Evolutionary conservation across 495 filamentous ascomycete species (phyloP).

Genomic region (Talaromyces proteolyticus): DNA sequence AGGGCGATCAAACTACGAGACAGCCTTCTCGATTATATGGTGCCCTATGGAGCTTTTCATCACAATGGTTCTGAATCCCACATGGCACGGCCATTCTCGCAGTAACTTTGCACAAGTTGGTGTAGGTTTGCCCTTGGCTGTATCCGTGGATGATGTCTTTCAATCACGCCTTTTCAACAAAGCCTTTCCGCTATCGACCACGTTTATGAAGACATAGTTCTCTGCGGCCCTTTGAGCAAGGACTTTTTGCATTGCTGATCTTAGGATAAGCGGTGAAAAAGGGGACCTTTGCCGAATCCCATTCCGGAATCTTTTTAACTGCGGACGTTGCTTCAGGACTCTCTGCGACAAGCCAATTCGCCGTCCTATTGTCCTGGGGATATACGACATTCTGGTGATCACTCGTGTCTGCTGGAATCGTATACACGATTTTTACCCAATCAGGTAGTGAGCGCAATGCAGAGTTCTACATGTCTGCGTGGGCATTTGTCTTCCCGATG

Average conservation of each 20-base stretch:
- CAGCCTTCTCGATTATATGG: background rate
- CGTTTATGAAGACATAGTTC: slow-evolving; percentile 29
- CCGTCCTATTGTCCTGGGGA: slow-evolving; percentile 22
- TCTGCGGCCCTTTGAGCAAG: slow-evolving; percentile 30
- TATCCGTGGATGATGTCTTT: slow-evolving; percentile 15
- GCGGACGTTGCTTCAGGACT: slow-evolving; percentile 13
- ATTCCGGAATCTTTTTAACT: slow-evolving; percentile 19
- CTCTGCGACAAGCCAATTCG: slow-evolving; percentile 14
- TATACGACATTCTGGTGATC: slow-evolving; percentile 28
- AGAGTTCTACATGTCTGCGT: slow-evolving; percentile 17
- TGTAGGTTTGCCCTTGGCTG: slow-evolving; percentile 18
- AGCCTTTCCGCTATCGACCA: slow-evolving; percentile 12
- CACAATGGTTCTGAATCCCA: slow-evolving; percentile 24
- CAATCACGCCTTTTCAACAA: slow-evolving; percentile 20
- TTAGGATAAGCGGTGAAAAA: slow-evolving; percentile 9
- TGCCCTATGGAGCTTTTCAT: background rate
- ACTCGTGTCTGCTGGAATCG: slow-evolving; percentile 25
- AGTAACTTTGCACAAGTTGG: slow-evolving; percentile 21
- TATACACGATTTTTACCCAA: slow-evolving; percentile 18
- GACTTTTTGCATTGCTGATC: slow-evolving; percentile 23
- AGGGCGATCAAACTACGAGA: background rate
- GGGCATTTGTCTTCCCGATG: slow-evolving; percentile 26
- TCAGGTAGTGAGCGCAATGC: slow-evolving; percentile 12
- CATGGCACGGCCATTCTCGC: slow-evolving; percentile 25
- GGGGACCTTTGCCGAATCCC: slow-evolving; percentile 20